Conservation (phyloP, 2,329 filamentous ascomycete species). For the Fusarium succisae region DNA sequence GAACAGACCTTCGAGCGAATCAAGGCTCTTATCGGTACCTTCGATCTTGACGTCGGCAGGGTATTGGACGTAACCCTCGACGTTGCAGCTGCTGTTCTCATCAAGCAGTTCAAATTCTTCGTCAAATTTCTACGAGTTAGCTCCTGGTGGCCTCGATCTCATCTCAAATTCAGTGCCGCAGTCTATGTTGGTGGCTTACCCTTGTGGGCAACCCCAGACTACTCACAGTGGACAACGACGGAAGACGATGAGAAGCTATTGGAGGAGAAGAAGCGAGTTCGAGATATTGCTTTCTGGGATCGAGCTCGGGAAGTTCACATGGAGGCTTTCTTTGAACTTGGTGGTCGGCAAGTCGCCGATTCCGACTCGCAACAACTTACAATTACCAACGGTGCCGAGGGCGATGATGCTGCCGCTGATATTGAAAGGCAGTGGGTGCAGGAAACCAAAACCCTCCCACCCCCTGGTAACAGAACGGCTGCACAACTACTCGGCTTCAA, state of each 20-base stretch:
- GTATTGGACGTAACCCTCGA: conserved; percentile 95
- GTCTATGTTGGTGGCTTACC: conserved; percentile 75
- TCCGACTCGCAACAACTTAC: conserved; percentile 60
- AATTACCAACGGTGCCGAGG: conserved; percentile 50
- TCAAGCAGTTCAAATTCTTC: conserved; percentile 94
- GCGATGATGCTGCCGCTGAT: conserved; percentile 60
- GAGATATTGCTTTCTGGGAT: conserved; percentile 84
- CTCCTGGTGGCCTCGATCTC: conserved; percentile 92
- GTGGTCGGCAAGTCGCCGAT: conserved; percentile 73
- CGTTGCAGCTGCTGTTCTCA: conserved; percentile 90
- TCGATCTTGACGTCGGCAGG: conserved; percentile 94
- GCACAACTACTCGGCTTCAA: conserved; percentile 98
- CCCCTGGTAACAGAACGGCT: conserved; percentile 87
- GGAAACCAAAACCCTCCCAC: conserved; percentile 82
- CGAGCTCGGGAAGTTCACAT: conserved; percentile 79
- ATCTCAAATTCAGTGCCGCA: conserved; percentile 51
- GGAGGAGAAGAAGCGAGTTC: conserved; percentile 64
- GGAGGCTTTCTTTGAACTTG: conserved; percentile 89
- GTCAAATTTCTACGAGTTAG: conserved; percentile 90
- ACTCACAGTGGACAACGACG: conserved; percentile 67
- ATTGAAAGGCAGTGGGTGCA: conserved; percentile 79
- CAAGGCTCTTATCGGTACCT: conserved; percentile 94
- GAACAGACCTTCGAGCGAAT: conserved; percentile 90
- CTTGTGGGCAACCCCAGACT: conserved; percentile 82
- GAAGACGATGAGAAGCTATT: conserved; percentile 75